These are phyloP conservation scores for Blakeslea trispora DNA, from an alignment of 371 early-diverging fungal genomes.

Conservation along the genomic window DNA sequence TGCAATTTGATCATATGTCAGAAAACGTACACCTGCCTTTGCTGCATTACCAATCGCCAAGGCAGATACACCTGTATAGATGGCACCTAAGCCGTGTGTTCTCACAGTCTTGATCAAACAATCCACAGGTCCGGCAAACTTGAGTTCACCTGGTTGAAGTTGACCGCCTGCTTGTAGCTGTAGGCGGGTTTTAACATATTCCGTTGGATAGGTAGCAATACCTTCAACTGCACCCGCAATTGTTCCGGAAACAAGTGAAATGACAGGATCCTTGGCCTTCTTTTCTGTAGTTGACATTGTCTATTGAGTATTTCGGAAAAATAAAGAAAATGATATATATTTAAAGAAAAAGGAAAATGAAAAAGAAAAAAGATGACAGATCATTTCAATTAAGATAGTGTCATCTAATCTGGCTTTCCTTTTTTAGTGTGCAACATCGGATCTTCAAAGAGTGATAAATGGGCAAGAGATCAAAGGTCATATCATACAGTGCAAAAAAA, in stretches of 20 bases:
- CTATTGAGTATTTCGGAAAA: too few species aligned
- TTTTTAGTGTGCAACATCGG: too few species aligned
- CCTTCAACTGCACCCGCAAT: constrained; percentile 90
- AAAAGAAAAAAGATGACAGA: too few species aligned
- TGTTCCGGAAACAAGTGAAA: constrained; percentile 78
- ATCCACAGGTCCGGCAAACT: constrained; percentile 82
- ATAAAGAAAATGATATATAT: too few species aligned
- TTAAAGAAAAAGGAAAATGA: too few species aligned
- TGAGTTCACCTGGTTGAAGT: constrained; percentile 46
- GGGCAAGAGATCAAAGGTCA: too few species aligned
- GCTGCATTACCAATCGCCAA: constrained; percentile 88
- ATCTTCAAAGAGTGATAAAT: too few species aligned
- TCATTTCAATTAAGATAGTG: too few species aligned
- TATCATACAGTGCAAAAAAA: too few species aligned
- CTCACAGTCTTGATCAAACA: constrained; percentile 66
- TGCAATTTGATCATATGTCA: constrained; percentile 86
- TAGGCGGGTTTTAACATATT: constrained; percentile 91
- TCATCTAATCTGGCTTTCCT: too few species aligned
- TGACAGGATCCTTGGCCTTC: constrained; percentile 42
- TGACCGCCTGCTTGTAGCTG: constrained; percentile 77
- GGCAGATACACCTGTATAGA: constrained; percentile 86
- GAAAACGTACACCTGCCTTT: constrained; percentile 91
- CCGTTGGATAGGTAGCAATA: constrained; percentile 88
- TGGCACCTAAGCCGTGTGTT: constrained; percentile 66
- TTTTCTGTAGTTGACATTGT: constrained; percentile 23